Base-by-base conservation (phyloP, 768 basidiomycete species). In the Suillus hirtellus region DNA sequence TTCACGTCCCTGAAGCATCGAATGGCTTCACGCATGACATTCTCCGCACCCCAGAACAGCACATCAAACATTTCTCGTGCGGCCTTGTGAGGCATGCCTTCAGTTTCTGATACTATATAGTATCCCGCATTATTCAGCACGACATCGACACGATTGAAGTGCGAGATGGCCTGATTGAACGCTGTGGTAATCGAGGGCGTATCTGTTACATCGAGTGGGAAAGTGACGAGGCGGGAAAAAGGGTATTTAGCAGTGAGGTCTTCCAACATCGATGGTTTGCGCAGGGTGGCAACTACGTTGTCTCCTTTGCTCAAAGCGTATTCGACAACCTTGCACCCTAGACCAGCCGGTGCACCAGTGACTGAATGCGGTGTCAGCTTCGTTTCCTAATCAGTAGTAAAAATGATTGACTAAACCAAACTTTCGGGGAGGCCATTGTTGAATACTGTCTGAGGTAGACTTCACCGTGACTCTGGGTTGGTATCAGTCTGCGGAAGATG, bases 11-110 rank as follows among this genome's bases (percentile, higher is more conserved):
- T 72, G 67, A 80, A 78, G 61, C 72, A 71, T 40, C 56, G 60
- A 31, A 80, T 63, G 11, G 79, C 78, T 62, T 73, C 75, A 42
- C 49, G 69, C 59, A 72, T 74, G 10, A 78, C 74, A 40, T 66
- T 69, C 15, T 63, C 64, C 8, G 75, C 72, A 43, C 75, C 74
- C 76, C 75, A 77, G 60, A 72, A 72, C 60, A 75, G 65, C 61
- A 72, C 71, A 49, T 81, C 81, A 61, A 83, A 81, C 68, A 76
- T 61, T 35, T 65, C 67, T 92, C 95, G n/a, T 82, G 93, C 49
- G 76, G 93, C 61, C 84, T 93, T 60, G 89, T 96, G 63, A 92
- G 95, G 2, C 88, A 95, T 71, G 88, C 89, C 17, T 78, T 96
- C 38, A 89, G 95, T 76, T 90, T 96, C 81, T 3, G 67, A 73